Base-by-base conservation (phyloP, 2,329 filamentous ascomycete genomes). In the Aspergillus uvarum region DNA sequence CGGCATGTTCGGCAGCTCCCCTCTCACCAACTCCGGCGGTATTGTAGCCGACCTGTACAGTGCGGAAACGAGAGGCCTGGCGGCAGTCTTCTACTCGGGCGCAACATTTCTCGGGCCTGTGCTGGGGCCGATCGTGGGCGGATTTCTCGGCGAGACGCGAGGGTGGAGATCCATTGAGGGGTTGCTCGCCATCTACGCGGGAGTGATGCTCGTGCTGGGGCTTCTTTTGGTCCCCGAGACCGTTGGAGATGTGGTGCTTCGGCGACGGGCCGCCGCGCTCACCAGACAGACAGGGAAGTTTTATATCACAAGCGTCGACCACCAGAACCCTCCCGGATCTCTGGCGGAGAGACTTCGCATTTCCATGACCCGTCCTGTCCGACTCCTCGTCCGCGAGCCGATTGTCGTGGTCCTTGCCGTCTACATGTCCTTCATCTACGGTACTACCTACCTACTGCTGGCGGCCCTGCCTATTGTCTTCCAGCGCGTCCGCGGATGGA, bases 261-360 rank as follows among this genome's bases (percentile, higher is more conserved):
- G 83, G 16, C 65, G 72, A 24, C 86, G 85, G 67, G 83, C 83
- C 0, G 70, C 75, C 1, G 75, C 80, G 44, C 68, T 86, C 1
- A 76, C 83, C 22, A 75, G 80, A 11, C 64, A 78, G 19, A 85
- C 82, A 0, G 75, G 76, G 56, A 85, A 85, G 58, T 83, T 85
- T 49, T 82, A 85, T 8, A 26, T 29, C 26, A 29, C 26, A 7
- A 29, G 26, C 26, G 26, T 8, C 26, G 26, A 29, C 26, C 26
- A 29, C 26, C 26, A 7, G 26, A 29, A 8, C 26, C 26, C 26
- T 8, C 26, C 65, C 81, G 83, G 4, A 82, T 82, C 47, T 5
- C 5, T 24, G n/a, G 12, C 47, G 16, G 12, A 4, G 2, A 49
- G 5, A 8, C 5, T 24, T 5, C 14, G 11, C 19, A 5, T 49